Percentiles rank a stretch among this genome's conserved stretches.
Evolutionary conservation across 305 asterid genomes (phyloP).

Genomic region (Salvia sclarea): DNA sequence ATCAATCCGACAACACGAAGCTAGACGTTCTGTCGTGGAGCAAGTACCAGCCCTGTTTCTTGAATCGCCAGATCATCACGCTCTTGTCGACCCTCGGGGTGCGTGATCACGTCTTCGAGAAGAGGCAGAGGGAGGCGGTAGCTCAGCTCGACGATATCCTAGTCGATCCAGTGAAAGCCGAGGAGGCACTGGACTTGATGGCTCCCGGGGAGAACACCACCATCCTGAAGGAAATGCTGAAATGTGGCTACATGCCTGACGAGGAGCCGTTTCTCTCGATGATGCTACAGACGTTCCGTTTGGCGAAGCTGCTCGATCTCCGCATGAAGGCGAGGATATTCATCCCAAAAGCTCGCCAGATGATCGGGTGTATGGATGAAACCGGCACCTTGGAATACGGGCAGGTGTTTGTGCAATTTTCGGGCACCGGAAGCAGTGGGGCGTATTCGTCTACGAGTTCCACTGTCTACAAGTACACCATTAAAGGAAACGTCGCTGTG

Average conservation of each 20-base stretch:
- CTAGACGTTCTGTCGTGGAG: conserved; percentile 78
- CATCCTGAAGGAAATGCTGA: conserved; percentile 71
- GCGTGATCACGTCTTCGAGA: conserved; percentile 50
- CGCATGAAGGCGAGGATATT: conserved; percentile 61
- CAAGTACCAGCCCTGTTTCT: conserved; percentile 80
- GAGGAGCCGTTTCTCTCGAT: conserved; percentile 79
- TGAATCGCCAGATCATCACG: conserved; percentile 78
- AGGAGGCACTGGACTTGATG: conserved; percentile 75
- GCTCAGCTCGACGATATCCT: conserved; percentile 63
- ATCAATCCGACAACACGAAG: conserved; percentile 54
- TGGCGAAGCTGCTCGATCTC: conserved; percentile 70
- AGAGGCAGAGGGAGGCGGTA: conserved; percentile 73
- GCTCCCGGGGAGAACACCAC: conserved; percentile 72
- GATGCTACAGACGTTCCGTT: conserved; percentile 79
- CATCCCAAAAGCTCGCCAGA: conserved; percentile 59
- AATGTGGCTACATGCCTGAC: conserved; percentile 76
- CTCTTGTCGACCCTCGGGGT: conserved; percentile 82
- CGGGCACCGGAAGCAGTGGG: conserved; percentile 43
- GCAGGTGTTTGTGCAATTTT: conserved; percentile 68
- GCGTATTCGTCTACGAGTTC: conserved; percentile 32
- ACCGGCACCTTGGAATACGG: conserved; percentile 72
- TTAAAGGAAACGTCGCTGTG: conserved; percentile 58
- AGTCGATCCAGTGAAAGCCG: conserved; percentile 62
- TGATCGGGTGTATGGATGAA: conserved; percentile 96
- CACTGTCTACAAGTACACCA: conserved; percentile 16